These are phyloP conservation scores for Thuja plicata DNA, from an alignment of 83 land plant genomes.

Conservation along the genomic window DNA sequence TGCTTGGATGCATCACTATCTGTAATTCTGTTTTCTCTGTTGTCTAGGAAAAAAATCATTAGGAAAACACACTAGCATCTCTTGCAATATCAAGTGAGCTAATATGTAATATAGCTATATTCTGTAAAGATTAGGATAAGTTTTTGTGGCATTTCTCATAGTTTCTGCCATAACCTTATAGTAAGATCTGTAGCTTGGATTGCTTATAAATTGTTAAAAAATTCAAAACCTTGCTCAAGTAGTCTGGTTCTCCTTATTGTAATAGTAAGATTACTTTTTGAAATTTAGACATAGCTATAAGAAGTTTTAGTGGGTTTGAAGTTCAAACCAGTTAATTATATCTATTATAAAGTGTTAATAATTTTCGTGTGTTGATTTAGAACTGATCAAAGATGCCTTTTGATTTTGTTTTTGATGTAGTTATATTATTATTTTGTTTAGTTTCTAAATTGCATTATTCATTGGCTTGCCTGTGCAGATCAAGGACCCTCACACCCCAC, in stretches of 20 bases:
- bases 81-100: not conserved
- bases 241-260: not conserved
- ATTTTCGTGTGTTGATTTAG: not conserved
- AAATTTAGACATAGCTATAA: not conserved
- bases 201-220: not conserved
- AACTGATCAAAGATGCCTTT: not conserved
- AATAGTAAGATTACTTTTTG: not conserved
- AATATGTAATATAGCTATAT: not conserved
- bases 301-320: not conserved
- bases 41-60: not conserved
- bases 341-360: not conserved
- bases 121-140: not conserved
- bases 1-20: not conserved
- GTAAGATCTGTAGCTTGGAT: too few relatives aligned
- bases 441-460: constrained; percentile 2
- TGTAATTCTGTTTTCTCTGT: not conserved
- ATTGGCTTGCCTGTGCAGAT: constrained; percentile 50
- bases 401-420: not conserved
- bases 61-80: not conserved
- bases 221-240: not conserved
- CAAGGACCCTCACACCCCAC: constrained; percentile 64
- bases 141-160: not conserved
- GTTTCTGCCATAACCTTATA: not conserved
- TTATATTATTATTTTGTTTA: not conserved
- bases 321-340: not conserved